Conservation (phyloP, 2,329 filamentous ascomycete genomes). For the Talaromyces amestolkiae region DNA sequence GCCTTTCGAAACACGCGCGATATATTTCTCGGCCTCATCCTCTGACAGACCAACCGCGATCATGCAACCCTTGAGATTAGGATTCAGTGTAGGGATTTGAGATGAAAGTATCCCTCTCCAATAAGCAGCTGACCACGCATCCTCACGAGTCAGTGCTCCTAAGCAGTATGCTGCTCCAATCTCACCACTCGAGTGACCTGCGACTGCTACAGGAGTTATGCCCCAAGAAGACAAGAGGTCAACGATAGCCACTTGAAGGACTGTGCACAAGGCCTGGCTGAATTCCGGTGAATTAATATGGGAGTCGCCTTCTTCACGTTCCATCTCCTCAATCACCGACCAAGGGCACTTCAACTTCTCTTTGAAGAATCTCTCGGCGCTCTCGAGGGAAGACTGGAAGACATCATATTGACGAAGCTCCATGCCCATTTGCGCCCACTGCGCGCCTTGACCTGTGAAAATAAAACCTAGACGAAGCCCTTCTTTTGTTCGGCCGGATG, state of each 20-base stretch:
- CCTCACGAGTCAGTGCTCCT: conserved; percentile 33
- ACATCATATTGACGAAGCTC: conserved; percentile 14
- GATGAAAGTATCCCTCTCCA: conserved; percentile 34
- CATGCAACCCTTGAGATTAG: conserved; percentile 48
- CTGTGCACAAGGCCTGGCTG: conserved; percentile 15
- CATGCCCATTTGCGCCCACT: conserved; percentile 24
- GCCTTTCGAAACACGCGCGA: conserved; percentile 22
- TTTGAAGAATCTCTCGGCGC: too few species aligned
- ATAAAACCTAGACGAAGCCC: conserved; percentile 22
- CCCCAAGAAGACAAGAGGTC: conserved; percentile 47
- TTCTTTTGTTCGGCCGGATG: background rate
- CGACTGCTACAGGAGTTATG: conserved; percentile 41
- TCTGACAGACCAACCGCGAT: conserved; percentile 48
- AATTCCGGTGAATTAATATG: too few species aligned
- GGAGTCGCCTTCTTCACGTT: too few species aligned
- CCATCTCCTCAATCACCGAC: background rate
- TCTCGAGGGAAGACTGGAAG: conserved; percentile 8
- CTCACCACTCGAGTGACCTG: conserved; percentile 52
- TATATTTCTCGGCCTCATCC: conserved; percentile 24
- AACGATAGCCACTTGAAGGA: conserved; percentile 49
- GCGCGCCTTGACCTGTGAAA: conserved; percentile 27
- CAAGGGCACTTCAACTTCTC: too few species aligned
- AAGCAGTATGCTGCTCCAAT: conserved; percentile 50
- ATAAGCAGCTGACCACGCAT: conserved; percentile 49
- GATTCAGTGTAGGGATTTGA: conserved; percentile 32